These are phyloP conservation scores for Myxozyma udenii DNA, from an alignment of 805 yeast species.

Conservation along the genomic window DNA sequence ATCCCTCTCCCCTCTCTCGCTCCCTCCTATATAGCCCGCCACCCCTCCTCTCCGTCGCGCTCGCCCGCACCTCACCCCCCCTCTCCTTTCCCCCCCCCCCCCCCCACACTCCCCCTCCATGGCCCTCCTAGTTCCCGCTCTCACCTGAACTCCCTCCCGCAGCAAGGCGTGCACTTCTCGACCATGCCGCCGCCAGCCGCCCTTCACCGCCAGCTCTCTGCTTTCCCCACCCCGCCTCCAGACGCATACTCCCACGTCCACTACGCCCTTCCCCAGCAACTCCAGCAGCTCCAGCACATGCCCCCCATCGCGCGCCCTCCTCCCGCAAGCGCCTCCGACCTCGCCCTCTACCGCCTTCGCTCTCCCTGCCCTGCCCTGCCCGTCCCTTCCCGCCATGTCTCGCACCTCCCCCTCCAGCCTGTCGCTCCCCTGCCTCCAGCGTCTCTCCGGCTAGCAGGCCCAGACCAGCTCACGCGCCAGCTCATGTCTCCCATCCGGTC, in stretches of 20 bases:
- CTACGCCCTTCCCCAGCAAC: not conserved
- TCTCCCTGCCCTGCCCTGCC: not conserved
- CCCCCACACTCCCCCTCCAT: not conserved
- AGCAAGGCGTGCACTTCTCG: not conserved
- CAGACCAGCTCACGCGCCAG: too few species aligned
- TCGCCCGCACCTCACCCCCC: conserved; percentile 8
- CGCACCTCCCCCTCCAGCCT: not conserved
- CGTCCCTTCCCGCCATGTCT: not conserved
- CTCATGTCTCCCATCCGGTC: not conserved
- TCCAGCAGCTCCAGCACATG: not conserved
- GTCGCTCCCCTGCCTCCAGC: not conserved
- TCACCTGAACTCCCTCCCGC: not conserved
- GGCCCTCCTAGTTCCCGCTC: not conserved
- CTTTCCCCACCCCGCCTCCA: conserved; percentile 18
- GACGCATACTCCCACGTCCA: conserved; percentile 1
- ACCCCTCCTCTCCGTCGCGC: not conserved
- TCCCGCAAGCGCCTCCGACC: not conserved
- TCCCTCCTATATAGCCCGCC: not conserved
- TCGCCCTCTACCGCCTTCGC: not conserved
- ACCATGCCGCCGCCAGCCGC: conserved; percentile 1
- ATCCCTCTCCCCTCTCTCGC: not conserved
- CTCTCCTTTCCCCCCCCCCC: not conserved
- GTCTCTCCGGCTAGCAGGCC: too few species aligned
- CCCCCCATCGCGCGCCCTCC: not conserved
- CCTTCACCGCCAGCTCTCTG: not conserved